Base-by-base conservation (phyloP, 148 eudicot genomes). In the Rheum nobile region DNA sequence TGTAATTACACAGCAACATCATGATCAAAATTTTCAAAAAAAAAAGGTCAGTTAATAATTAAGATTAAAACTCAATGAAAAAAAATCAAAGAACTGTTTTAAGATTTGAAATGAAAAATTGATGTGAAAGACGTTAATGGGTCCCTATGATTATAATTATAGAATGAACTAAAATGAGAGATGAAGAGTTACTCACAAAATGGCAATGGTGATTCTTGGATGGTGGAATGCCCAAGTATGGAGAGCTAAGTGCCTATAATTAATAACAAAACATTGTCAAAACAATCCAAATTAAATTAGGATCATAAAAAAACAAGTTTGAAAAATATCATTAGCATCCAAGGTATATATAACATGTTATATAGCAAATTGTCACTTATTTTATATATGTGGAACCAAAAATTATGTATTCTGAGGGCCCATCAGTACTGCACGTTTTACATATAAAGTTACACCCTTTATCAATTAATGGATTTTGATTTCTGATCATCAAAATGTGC, bases 241-340 rank as follows among this genome's bases (percentile, higher is more conserved):
- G 76, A 57, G 76, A 59, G 69, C 76, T 74, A 59, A 74, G 76
- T 17, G 75, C 75, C 75, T 72, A 21, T n/a, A 42, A 46, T 26
- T 24, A 71, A 71, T 7, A 70, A 70, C 9, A 17, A n/a, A 37
- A 37, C 19, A 67, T 67, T 19, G 21, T 29, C 13, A 16, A 26
- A 6, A 67, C n/a, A n/a, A n/a, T 35, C 4, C 37, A 35, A 35
- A 35, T 35, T 35, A 1, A 35, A 35, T 35, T 35, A 35, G 37
- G 2, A n/a, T n/a, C n/a, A n/a, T n/a, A n/a, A n/a, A n/a, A n/a
- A n/a, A n/a, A n/a, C n/a, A n/a, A n/a, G n/a, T n/a, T n/a, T n/a
- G n/a, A n/a, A n/a, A n/a, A n/a, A n/a, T n/a, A n/a, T n/a, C n/a
- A n/a, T n/a, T n/a, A n/a, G n/a, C n/a, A n/a, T n/a, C n/a, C n/a